These are phyloP conservation scores for Globisporangium splendens DNA, from an alignment of 352 stramenopile genomes.

Conservation along the genomic window DNA sequence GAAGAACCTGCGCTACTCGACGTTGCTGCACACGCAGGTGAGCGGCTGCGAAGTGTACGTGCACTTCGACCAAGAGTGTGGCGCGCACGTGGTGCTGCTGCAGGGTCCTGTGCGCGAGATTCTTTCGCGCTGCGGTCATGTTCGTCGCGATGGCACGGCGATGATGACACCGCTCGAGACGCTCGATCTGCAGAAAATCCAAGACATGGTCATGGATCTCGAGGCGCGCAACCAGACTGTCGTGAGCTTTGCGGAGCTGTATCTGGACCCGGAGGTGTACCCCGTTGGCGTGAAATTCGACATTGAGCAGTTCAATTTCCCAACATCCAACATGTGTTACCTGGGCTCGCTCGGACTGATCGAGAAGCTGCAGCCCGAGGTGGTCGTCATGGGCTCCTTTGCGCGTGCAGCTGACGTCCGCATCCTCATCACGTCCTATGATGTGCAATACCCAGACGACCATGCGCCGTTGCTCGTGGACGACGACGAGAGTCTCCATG, in stretches of 20 bases:
- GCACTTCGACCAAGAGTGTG: conserved; percentile 50
- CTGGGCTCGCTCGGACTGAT: conserved; percentile 43
- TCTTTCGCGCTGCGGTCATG: conserved; percentile 41
- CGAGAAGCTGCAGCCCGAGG: conserved; percentile 50
- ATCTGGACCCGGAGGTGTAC: conserved; percentile 37
- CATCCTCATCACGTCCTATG: conserved; percentile 25
- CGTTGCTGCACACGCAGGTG: conserved; percentile 36
- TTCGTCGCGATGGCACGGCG: conserved; percentile 19
- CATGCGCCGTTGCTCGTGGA: conserved; percentile 11
- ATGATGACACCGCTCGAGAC: conserved; percentile 31
- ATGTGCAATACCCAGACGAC: conserved; percentile 15
- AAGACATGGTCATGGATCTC: conserved; percentile 43
- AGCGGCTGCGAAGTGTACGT: conserved; percentile 54
- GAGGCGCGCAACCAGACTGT: conserved; percentile 43
- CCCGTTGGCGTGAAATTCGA: conserved; percentile 49
- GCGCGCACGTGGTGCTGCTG: conserved; percentile 42
- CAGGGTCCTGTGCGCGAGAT: conserved; percentile 47
- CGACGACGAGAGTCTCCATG: conserved; percentile 8
- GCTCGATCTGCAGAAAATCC: conserved; percentile 32
- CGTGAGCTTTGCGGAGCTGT: conserved; percentile 49
- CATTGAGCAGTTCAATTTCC: conserved; percentile 51
- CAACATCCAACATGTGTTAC: conserved; percentile 54
- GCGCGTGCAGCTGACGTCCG: conserved; percentile 33
- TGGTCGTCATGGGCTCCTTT: conserved; percentile 47
- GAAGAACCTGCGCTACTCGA: conserved; percentile 32